Base-by-base conservation (phyloP, 345 rosid species). In the Brassica rapa region DNA sequence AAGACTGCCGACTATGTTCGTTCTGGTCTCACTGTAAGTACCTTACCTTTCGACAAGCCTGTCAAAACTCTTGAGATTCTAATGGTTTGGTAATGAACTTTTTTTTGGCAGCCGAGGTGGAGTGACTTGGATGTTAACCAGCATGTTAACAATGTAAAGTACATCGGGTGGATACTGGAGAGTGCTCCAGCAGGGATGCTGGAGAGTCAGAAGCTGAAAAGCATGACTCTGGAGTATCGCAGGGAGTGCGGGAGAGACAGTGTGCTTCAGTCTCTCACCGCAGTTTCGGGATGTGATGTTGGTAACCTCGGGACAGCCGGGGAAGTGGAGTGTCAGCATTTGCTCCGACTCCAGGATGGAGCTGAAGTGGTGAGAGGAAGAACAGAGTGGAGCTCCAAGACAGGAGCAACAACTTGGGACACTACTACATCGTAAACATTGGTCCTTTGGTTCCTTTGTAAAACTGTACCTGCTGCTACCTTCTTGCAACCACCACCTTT, bases 121-220 rank as follows among this genome's bases (percentile, higher is more conserved):
- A 88, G 89, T 73, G 99, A 96, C 81, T 71, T 96, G 61, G 99
- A 96, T 89, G 89, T 93, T 77, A 96, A 96, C 85, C 98, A 96
- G 81, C 99, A 96, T 81, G 99, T 93, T 61, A 96, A 93, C 84
- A 96, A 96, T 87, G 99, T 93, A 72, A 96, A 96, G 82, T 96
- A 96, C 87, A 84, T 96, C 4, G 93, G 94, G 67, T 96, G 99
- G 99, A 91, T 93, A 60, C 92, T 96, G 21, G 99, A 96, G 97
- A 88, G 99, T 83, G 93, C 98, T 85, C 99, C 99, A 1, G 86
- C 71, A 71, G 79, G 87, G 56, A 85, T 96, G 69, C 81, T 93
- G 85, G 99, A 96, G 96, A 85, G 78, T 37, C 93, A 88, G 60
- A 89, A 90, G 86, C 98, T 96, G 53, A 82, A 86, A 6, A 73